These are phyloP conservation scores for Carex sylvatica DNA, from an alignment of 202 grass and related monocot species.

Conservation along the genomic window DNA sequence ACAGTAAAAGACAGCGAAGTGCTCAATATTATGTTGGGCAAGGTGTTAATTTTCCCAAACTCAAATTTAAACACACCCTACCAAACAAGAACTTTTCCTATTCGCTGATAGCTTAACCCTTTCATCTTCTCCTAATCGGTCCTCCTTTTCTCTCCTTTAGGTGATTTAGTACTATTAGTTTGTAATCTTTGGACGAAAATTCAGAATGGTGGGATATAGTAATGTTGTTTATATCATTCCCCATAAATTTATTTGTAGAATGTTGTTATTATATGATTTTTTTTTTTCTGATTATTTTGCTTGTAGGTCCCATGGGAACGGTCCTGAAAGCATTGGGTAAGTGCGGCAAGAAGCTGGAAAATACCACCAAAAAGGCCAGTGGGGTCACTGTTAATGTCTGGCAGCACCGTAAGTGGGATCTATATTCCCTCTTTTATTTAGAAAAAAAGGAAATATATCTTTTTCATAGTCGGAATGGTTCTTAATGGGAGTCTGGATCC, in stretches of 20 bases:
- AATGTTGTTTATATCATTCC: background rate
- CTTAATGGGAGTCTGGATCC: background rate
- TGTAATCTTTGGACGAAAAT: background rate
- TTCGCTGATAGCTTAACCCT: background rate
- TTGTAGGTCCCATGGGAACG: slow-evolving; percentile 34
- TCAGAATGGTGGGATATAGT: background rate
- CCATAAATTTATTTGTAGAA: background rate
- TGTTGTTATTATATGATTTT: background rate
- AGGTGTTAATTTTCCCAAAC: background rate
- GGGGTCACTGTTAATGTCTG: slow-evolving; percentile 76
- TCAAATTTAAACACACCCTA: background rate
- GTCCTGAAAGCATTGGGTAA: slow-evolving; percentile 67
- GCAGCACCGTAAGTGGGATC: slow-evolving; percentile 59
- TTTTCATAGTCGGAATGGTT: background rate
- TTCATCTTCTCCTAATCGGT: background rate
- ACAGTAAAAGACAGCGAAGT: background rate
- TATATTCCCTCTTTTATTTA: background rate
- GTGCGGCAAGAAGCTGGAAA: slow-evolving; percentile 72
- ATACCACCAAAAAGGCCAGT: slow-evolving; percentile 59
- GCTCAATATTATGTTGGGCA: background rate
- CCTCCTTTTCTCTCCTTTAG: background rate
- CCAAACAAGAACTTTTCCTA: background rate
- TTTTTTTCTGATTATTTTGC: background rate
- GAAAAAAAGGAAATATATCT: background rate
- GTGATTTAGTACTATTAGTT: background rate